phyloP scores from a whole-genome alignment of 2,329 filamentous ascomycete genomes.

The Ceratocystis diversiconidia region DNA sequence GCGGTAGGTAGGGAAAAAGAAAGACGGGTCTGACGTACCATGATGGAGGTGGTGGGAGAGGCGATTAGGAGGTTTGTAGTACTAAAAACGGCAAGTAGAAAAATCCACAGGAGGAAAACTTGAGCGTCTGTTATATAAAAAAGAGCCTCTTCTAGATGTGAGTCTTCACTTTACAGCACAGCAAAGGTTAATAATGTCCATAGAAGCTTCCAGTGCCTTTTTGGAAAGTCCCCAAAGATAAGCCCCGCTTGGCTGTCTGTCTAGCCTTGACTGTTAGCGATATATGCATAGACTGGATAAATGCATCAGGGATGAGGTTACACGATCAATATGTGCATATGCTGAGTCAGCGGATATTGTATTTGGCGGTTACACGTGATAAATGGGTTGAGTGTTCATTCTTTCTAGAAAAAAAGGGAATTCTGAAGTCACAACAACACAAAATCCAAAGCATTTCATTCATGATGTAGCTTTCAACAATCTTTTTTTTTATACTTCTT shows the following conservation, averaged over 20 bases:
- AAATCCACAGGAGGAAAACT: neutral
- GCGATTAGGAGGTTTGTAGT: neutral
- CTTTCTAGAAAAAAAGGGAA: too few species aligned
- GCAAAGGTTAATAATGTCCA: neutral
- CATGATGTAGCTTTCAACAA: too few species aligned
- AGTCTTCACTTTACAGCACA: neutral
- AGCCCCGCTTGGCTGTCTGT: neutral
- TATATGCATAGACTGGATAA: neutral
- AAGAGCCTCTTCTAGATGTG: neutral
- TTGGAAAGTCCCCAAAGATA: neutral
- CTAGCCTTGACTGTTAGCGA: neutral
- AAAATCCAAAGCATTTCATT: too few species aligned
- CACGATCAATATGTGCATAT: neutral
- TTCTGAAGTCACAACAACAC: too few species aligned
- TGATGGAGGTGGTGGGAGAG: neutral
- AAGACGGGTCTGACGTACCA: neutral
- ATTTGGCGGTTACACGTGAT: neutral
- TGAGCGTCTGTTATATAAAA: neutral
- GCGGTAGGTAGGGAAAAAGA: neutral
- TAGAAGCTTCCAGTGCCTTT: slow-evolving; percentile 6
- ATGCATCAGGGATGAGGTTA: neutral
- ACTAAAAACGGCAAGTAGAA: neutral
- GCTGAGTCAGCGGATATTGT: neutral
- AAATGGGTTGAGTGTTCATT: too few species aligned
- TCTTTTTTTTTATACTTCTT: too few species aligned